These are phyloP conservation scores for Begonia peltatifolia DNA, from an alignment of 306 rosid species.

Conservation along the genomic window DNA sequence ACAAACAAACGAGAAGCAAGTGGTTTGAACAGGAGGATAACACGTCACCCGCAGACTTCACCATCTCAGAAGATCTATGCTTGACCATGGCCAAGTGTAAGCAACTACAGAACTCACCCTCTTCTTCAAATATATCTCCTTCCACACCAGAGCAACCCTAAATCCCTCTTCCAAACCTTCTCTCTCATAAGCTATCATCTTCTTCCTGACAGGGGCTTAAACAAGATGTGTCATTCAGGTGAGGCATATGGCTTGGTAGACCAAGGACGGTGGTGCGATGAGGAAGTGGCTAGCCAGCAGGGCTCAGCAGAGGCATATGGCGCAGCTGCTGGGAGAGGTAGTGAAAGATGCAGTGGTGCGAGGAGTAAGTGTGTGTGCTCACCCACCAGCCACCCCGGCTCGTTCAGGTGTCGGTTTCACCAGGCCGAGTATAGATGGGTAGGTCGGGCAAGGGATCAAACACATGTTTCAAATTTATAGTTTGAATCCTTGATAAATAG, in stretches of 20 bases:
- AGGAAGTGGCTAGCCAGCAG: not conserved
- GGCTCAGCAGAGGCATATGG: not conserved
- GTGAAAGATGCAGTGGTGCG: not conserved
- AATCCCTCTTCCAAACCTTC: too few relatives aligned
- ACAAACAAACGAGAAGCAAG: too few relatives aligned
- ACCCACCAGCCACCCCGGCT: constrained; percentile 10
- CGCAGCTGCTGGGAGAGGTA: not conserved
- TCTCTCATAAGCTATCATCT: too few relatives aligned
- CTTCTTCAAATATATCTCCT: too few relatives aligned
- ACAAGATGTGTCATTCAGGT: constrained; percentile 2
- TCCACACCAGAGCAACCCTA: too few relatives aligned
- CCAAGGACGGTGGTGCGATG: not conserved
- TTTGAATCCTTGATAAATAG: not conserved
- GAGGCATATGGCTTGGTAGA: not conserved
- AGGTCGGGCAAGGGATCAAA: not conserved
- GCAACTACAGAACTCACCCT: too few relatives aligned
- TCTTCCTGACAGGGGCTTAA: too few relatives aligned
- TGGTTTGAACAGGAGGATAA: too few relatives aligned
- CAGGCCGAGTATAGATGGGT: constrained; percentile 8
- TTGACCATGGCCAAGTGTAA: too few relatives aligned
- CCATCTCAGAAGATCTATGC: too few relatives aligned
- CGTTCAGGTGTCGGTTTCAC: constrained; percentile 9
- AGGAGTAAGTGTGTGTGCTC: constrained; percentile 9
- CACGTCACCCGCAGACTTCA: too few relatives aligned
- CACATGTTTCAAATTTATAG: constrained; percentile 1